A percentile compares a stretch with the other conserved stretches of the same genome.
These are phyloP conservation scores for Balamuthia mandrillaris DNA, from an alignment of 208 protist genomes.

Conservation along the genomic window DNA sequence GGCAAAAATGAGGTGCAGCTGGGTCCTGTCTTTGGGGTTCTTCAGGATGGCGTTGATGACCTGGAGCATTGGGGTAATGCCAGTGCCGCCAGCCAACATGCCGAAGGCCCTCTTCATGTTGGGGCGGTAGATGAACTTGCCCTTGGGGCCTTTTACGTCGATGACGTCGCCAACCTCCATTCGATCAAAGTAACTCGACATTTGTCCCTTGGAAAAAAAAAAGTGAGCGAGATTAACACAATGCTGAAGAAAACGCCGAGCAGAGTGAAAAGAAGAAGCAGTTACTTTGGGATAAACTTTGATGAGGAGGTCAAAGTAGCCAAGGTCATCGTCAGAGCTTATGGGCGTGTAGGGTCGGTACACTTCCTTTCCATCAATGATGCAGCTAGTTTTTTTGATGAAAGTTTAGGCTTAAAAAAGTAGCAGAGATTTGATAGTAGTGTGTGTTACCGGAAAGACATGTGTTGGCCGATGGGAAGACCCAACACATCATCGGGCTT, in stretches of 20 bases:
- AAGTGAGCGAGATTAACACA: conserved; percentile 34
- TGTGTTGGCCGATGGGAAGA: conserved; percentile 47
- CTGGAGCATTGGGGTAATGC: conserved; percentile 45
- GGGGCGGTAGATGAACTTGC: conserved; percentile 38
- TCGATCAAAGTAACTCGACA: conserved; percentile 37
- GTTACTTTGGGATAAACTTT: not conserved
- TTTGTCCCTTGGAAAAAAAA: conserved; percentile 43
- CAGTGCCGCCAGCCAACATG: conserved; percentile 59
- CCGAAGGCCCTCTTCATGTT: conserved; percentile 45
- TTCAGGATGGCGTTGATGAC: conserved; percentile 44
- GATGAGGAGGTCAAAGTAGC: conserved; percentile 59
- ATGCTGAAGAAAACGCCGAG: not conserved
- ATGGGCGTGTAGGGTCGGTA: conserved; percentile 61
- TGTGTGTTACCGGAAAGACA: conserved; percentile 38
- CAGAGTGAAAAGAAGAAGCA: not conserved
- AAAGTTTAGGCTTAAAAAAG: too few relatives aligned
- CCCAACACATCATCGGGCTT: conserved; percentile 41
- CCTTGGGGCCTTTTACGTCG: conserved; percentile 52
- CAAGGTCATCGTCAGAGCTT: conserved; percentile 36
- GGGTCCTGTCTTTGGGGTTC: conserved; percentile 38
- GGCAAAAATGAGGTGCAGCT: conserved; percentile 51
- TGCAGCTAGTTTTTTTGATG: too few relatives aligned
- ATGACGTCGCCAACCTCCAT: conserved; percentile 47
- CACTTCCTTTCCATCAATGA: conserved; percentile 47
- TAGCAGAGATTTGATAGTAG: too few relatives aligned